A percentile compares a stretch with the other conserved stretches of the same genome.
Conservation (phyloP, 768 basidiomycete genomes). For the Lactifluus pinguis region DNA sequence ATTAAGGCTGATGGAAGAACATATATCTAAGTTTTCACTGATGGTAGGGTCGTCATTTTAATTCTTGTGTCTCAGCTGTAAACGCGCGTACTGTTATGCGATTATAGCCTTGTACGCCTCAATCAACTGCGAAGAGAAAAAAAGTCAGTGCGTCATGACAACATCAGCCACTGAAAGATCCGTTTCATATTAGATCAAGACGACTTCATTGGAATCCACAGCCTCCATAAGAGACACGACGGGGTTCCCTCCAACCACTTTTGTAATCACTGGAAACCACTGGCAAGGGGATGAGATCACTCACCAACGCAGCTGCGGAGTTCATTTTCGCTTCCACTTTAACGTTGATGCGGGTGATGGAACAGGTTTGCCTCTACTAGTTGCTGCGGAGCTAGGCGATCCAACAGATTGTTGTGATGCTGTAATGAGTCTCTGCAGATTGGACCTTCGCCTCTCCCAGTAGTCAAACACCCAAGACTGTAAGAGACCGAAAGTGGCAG, state of each 20-base stretch:
- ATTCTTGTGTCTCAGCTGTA: not conserved
- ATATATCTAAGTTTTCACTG: not conserved
- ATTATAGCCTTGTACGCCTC: not conserved
- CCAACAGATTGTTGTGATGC: not conserved
- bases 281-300: not conserved
- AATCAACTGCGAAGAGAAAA: not conserved
- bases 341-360: not conserved
- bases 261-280: slow-evolving; percentile 53
- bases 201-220: slow-evolving; percentile 47
- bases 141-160: not conserved
- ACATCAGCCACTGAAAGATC: not conserved
- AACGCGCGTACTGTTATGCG: not conserved
- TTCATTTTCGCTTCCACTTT: slow-evolving; percentile 6
- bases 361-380: not conserved
- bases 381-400: not conserved
- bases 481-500: slow-evolving; percentile 61
- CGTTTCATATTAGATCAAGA: slow-evolving; percentile 92
- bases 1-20: no score
- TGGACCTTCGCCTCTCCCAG: slow-evolving; percentile 39
- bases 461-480: slow-evolving; percentile 71
- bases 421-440: not conserved
- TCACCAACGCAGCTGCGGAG: not conserved
- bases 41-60: not conserved
- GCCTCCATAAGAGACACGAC: slow-evolving; percentile 23
- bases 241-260: slow-evolving; percentile 68